Base-by-base conservation (phyloP, 129 eudicot genomes). In the Heracleum sosnowskyi region DNA sequence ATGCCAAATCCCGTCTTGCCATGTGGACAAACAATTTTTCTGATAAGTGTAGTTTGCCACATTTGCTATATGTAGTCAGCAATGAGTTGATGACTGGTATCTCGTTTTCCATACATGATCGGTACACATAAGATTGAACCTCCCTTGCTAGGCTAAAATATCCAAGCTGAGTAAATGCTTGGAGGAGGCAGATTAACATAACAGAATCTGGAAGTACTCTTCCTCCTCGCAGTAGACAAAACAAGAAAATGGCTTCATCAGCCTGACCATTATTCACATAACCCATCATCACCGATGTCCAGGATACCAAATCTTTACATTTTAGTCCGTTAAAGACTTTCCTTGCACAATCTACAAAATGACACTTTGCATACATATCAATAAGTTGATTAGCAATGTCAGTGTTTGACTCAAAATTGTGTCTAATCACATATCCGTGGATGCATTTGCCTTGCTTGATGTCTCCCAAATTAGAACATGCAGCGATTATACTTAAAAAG, bases 241-340 rank as follows among this genome's bases (percentile, higher is more conserved):
- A 87, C 82, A 89, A 82, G 69, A 79, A 33, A 39, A 89, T 83
- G 17, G 81, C 85, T 83, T 85, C 74, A 70, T 85, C 75, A 78
- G 85, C 81, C 73, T 79, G 80, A 11, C 89, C 89, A 42, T 55
- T 81, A 83, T 78, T 81, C 51, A 85, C 86, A 29, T 87, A 82
- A 26, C 88, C 94, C 83, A 40, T 87, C 91, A 89, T 89, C 82
- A 89, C 77, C 26, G 94, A 85, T 49, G 94, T 89, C 89, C 91
- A 89, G 28, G 94, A 85, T 15, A 85, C 88, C 77, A 84, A 49
- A 74, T 89, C 91, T 57, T 82, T 89, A 51, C 76, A 29, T 68
- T 75, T 80, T 75, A 87, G 78, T 79, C 39, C 26, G 39, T 82
- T 82, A 79, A 87, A 89, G 68, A 89, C 76, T 72, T 44, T 83